Base-by-base conservation (phyloP, 345 rosid genomes). In the Anacardium occidentale region DNA sequence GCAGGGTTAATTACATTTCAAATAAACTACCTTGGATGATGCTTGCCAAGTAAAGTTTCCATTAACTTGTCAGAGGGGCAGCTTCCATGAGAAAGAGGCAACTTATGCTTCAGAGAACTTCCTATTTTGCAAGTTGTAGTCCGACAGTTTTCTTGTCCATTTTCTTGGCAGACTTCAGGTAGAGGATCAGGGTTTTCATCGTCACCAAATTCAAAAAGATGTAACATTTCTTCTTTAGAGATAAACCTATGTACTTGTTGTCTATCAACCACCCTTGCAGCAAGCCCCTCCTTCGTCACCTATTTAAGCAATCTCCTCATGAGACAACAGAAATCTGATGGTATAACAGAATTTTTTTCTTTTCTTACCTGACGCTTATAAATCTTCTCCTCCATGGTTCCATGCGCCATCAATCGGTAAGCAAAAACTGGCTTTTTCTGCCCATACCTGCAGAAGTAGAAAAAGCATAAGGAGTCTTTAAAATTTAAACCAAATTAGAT, bases 241-340 rank as follows among this genome's bases (percentile, higher is more conserved):
- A 96, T 93, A 29, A 97, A 93, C 74, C 99, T 83, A 83, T 90
- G 93, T 54, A 96, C 90, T 84, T 93, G 99, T 75, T 96, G 99
- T 82, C 99, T 87, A 82, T 96, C 99, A 51, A 96, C 99, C 76
- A 96, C 99, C 88, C 99, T 91, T 74, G 99, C 99, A 79, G 99
- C 99, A 54, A 96, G 97, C 68, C 98, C 97, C 82, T 96, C 99
- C 83, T 96, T 96, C 2, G 93, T 96, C 71, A 93, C 99, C 99
- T 96, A 84, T 78, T 77, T 69, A 69, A 79, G 37, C 70, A 76
- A 56, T 66, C 45, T 61, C 72, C 13, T 70, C 44, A 71, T 82
- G 54, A 68, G 70, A 50, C 69, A 71, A 71, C 73, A 48, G 57
- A 51, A 61, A 71, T 34, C 24, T 70, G 37, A 48, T 47, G 68